Percentiles rank a stretch among this genome's conserved stretches.
Evolutionary conservation across 2,329 filamentous ascomycete species (phyloP).

Genomic region (Xylariomycetidae sp.): DNA sequence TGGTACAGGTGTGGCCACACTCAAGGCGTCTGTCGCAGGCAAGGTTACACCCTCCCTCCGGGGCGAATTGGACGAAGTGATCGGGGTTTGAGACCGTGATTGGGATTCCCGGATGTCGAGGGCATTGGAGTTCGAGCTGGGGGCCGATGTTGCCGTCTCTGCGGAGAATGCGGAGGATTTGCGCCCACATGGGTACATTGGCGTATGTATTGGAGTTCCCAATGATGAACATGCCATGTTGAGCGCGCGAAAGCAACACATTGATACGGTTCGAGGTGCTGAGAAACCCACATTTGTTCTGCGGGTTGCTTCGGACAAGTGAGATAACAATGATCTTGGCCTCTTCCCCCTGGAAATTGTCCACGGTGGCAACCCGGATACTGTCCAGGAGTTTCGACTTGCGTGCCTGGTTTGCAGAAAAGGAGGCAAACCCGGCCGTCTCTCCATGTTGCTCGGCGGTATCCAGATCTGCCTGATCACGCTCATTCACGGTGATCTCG

Average conservation of each 20-base stretch:
- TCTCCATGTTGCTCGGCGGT: constrained; percentile 27
- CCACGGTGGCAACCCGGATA: constrained; percentile 57
- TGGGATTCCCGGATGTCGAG: constrained; percentile 48
- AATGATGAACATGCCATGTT: constrained; percentile 66
- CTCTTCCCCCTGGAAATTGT: constrained; percentile 76
- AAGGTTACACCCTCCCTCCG: constrained; percentile 56
- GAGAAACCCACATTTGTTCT: constrained; percentile 58
- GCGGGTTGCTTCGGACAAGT: constrained; percentile 61
- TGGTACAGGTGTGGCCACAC: constrained; percentile 43
- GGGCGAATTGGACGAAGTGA: constrained; percentile 49
- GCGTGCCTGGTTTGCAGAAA: constrained; percentile 1
- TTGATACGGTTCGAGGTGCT: constrained; percentile 62
- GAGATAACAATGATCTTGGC: constrained; percentile 64
- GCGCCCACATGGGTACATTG: constrained; percentile 57
- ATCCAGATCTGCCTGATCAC: constrained; percentile 50
- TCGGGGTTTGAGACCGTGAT: constrained; percentile 48
- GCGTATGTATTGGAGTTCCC: constrained; percentile 56
- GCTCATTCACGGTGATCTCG: constrained; percentile 58
- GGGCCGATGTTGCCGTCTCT: constrained; percentile 40
- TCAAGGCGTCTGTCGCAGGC: constrained; percentile 42
- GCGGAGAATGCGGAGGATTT: constrained; percentile 48
- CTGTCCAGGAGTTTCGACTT: constrained; percentile 41
- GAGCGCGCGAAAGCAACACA: constrained; percentile 59
- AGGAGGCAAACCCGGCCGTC: not conserved
- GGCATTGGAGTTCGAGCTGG: constrained; percentile 43